Conservation (phyloP, 805 yeast species). For the Candida ortonii region DNA sequence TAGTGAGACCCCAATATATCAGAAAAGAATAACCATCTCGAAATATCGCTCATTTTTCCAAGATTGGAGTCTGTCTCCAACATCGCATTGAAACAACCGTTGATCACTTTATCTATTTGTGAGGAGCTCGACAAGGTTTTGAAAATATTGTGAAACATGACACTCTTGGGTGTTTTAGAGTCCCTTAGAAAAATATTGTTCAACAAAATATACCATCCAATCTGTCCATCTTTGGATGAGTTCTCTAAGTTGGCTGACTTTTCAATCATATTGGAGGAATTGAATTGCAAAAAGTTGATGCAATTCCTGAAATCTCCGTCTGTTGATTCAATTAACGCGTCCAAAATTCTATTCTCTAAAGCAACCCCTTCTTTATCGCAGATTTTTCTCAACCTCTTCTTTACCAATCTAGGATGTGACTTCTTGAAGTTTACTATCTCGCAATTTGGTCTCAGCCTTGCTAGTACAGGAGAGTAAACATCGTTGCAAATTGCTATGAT, state of each 20-base stretch:
- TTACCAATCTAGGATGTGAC: constrained; percentile 47
- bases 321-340: constrained; percentile 64
- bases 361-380: constrained; percentile 53
- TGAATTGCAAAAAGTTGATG: constrained; percentile 78
- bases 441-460: constrained; percentile 66
- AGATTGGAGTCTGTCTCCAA: constrained; percentile 65
- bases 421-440: constrained; percentile 68
- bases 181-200: constrained; percentile 58
- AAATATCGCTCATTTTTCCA: constrained; percentile 53
- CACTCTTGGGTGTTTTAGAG: constrained; percentile 42
- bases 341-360: constrained; percentile 48
- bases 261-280: constrained; percentile 12
- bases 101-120: constrained; percentile 59
- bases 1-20: constrained; percentile 54
- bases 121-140: constrained; percentile 46
- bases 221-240: constrained; percentile 53
- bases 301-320: constrained; percentile 87
- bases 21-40: constrained; percentile 76
- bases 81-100: constrained; percentile 67
- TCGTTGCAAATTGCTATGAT: constrained; percentile 93
- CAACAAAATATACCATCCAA: constrained; percentile 66
- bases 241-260: constrained; percentile 14
- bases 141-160: constrained; percentile 47
- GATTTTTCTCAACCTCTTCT: constrained; percentile 47
- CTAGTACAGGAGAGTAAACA: constrained; percentile 70